Evolutionary conservation across 129 eudicot genomes (phyloP).

Genomic region (Calendula officinalis): DNA sequence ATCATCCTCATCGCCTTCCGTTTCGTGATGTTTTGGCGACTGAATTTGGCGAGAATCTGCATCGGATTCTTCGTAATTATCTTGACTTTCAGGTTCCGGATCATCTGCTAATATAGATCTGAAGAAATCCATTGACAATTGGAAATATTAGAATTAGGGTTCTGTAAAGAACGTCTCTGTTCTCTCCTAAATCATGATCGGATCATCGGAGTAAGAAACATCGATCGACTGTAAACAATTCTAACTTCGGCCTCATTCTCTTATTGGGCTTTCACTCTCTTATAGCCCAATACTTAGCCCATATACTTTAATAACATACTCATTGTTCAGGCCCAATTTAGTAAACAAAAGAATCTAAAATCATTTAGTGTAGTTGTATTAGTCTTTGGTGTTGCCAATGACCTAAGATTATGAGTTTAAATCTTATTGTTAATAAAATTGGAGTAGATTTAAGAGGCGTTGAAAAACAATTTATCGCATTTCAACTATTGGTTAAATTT

Average conservation of each 20-base stretch:
- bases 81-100: constrained; percentile 45
- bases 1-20: constrained; percentile 22
- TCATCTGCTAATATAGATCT: constrained; percentile 81
- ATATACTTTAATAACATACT: background rate
- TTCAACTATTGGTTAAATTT: no score
- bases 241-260: background rate
- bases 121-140: constrained; percentile 66
- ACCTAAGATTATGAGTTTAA: no score
- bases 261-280: background rate
- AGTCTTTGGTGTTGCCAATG: no score
- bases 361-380: background rate
- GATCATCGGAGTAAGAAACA: background rate
- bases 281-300: background rate
- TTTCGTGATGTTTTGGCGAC: constrained; percentile 22
- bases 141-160: constrained; percentile 25
- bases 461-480: no score
- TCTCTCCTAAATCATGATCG: constrained; percentile 6
- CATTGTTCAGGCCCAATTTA: background rate
- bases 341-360: no score
- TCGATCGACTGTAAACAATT: background rate
- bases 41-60: constrained; percentile 22
- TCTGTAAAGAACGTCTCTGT: background rate
- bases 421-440: no score
- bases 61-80: constrained; percentile 28
- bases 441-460: no score